A percentile compares a stretch with the other conserved stretches of the same genome.
Conservation (phyloP, 2,329 filamentous ascomycete species). For the Botrytis cinerea region DNA sequence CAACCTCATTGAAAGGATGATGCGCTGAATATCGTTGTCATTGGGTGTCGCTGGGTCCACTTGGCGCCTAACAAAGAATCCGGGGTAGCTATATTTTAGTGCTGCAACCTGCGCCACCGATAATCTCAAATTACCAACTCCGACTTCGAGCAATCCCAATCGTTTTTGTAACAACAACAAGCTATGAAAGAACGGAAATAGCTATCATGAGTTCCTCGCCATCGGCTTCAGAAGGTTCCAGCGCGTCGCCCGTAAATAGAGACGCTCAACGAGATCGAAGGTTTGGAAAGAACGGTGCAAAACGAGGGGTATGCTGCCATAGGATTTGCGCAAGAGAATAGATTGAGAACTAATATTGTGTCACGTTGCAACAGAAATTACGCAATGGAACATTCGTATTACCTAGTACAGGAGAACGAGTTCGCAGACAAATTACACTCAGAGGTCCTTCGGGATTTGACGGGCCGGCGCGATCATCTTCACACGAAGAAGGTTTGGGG, state of each 20-base stretch:
- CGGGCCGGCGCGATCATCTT: constrained; percentile 25
- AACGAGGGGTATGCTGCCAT: constrained; percentile 20
- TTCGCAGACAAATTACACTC: constrained; percentile 77
- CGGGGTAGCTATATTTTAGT: constrained; percentile 12
- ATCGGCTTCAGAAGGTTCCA: constrained; percentile 10
- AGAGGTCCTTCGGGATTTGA: constrained; percentile 52
- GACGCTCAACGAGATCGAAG: constrained; percentile 21
- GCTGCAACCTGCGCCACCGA: constrained; percentile 7
- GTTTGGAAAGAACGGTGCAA: constrained; percentile 17
- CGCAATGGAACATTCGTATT: constrained; percentile 86
- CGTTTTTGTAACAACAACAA: background rate
- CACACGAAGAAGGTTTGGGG: constrained; percentile 20
- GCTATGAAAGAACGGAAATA: constrained; percentile 19
- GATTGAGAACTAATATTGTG: constrained; percentile 1
- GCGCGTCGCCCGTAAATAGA: constrained; percentile 9
- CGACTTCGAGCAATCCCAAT: background rate
- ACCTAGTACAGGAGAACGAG: constrained; percentile 80
- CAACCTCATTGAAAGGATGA: background rate
- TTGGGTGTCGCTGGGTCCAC: background rate
- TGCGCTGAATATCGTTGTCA: background rate
- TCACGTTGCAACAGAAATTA: constrained; percentile 58
- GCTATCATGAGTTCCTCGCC: constrained; percentile 21
- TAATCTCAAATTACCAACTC: background rate
- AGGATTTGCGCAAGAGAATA: constrained; percentile 36
- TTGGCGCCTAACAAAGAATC: constrained; percentile 12